Evolutionary conservation across 306 rosid genomes (phyloP).

Genomic region (Vicia villosa): DNA sequence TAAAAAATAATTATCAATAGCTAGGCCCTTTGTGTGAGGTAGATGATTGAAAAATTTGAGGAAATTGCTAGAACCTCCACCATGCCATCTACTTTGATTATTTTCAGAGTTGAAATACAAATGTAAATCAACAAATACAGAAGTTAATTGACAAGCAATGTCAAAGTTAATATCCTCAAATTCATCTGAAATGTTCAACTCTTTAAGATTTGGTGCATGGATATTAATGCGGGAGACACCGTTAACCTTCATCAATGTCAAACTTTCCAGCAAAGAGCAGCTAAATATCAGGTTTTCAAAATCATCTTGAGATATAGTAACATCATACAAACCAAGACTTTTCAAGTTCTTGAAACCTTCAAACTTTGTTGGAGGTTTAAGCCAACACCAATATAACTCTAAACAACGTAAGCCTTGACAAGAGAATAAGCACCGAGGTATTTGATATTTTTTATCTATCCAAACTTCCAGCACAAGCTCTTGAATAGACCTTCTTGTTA

Average conservation of each 20-base stretch:
- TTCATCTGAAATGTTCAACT: slow-evolving; percentile 51
- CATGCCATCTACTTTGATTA: background rate
- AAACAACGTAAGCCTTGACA: background rate
- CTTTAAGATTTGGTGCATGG: slow-evolving; percentile 47
- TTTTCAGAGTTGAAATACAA: background rate
- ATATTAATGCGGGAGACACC: slow-evolving; percentile 54
- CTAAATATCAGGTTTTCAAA: background rate
- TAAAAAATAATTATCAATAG: slow-evolving; percentile 47
- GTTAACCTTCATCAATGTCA: slow-evolving; percentile 52
- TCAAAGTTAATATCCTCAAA: background rate
- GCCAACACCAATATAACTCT: background rate
- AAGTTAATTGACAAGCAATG: background rate
- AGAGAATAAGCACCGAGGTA: background rate
- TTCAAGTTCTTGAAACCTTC: background rate
- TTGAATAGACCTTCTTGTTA: background rate
- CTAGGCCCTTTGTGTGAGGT: slow-evolving; percentile 48
- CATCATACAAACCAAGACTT: background rate
- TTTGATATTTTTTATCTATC: background rate
- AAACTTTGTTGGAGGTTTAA: background rate
- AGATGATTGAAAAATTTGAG: slow-evolving; percentile 38
- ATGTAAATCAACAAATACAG: background rate
- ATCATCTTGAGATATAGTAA: no score
- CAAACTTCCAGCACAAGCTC: background rate
- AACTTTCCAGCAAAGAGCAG: slow-evolving; percentile 56
- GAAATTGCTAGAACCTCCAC: background rate